Conservation (phyloP, 257 asterid species). For the Ocimum tenuiflorum region DNA sequence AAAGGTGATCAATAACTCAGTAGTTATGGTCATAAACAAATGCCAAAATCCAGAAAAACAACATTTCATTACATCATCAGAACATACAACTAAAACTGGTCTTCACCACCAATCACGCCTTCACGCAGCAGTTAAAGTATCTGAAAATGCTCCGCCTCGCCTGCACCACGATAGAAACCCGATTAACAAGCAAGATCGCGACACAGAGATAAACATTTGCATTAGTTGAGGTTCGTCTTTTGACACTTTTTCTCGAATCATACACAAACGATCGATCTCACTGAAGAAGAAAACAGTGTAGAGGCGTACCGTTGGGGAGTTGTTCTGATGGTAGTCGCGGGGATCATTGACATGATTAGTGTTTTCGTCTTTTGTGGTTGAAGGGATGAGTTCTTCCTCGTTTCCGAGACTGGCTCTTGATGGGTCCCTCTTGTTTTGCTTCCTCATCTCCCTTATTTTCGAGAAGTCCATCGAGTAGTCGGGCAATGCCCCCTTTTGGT, state of each 20-base stretch:
- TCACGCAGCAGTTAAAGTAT: conserved; percentile 81
- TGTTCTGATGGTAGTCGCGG: conserved; percentile 37
- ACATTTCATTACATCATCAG: conserved; percentile 22
- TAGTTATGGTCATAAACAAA: conserved; percentile 4
- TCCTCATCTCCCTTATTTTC: conserved; percentile 76
- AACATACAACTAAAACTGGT: conserved; percentile 8
- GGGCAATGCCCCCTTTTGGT: conserved; percentile 73
- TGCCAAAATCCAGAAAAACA: not conserved
- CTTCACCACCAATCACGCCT: conserved; percentile 37
- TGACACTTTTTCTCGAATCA: no score
- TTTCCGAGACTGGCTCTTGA: conserved; percentile 94
- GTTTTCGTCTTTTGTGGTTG: conserved; percentile 34
- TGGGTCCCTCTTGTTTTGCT: conserved; percentile 76
- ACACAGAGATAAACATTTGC: no score
- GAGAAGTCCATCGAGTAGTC: conserved; percentile 86
- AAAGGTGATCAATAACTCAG: not conserved
- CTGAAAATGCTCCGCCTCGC: conserved; percentile 74
- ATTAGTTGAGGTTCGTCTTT: no score
- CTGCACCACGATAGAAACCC: conserved; percentile 27
- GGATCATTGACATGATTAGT: conserved; percentile 26
- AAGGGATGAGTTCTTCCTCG: conserved; percentile 63
- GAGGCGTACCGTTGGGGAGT: conserved; percentile 59
- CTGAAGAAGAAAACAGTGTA: not conserved
- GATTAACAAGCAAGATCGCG: no score
- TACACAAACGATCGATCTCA: no score